Evolutionary conservation across 495 filamentous ascomycete genomes (phyloP).

Genomic region (Clohesyomyces aquaticus): DNA sequence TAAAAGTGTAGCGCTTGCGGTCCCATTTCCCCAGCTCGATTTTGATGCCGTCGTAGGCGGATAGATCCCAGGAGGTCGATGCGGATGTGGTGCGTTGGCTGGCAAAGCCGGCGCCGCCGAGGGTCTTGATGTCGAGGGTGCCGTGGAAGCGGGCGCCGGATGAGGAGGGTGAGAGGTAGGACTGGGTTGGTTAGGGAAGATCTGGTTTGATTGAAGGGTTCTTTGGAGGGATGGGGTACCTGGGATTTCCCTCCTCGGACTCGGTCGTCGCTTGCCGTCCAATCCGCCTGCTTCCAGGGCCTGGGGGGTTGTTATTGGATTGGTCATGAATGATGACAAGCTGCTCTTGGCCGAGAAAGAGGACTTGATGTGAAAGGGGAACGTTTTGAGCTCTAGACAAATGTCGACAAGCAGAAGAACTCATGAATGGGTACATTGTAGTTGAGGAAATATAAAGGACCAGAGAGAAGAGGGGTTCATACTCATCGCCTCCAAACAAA

Average conservation of each 20-base stretch:
- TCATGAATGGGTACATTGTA: too few species aligned
- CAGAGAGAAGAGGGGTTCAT: slow-evolving; percentile 38
- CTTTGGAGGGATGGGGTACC: slow-evolving; percentile 31
- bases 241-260: slow-evolving; percentile 70
- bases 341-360: too few species aligned
- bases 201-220: neutral
- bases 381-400: too few species aligned
- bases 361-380: too few species aligned
- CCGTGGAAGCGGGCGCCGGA: slow-evolving; percentile 62
- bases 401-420: too few species aligned
- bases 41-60: slow-evolving; percentile 44
- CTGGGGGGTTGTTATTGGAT: slow-evolving; percentile 48
- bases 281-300: slow-evolving; percentile 62
- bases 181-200: slow-evolving; percentile 54
- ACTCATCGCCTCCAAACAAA: slow-evolving; percentile 57
- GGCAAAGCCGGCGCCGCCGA: slow-evolving; percentile 84
- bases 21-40: slow-evolving; percentile 46
- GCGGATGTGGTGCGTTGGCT: slow-evolving; percentile 65
- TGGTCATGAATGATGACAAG: too few species aligned
- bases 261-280: slow-evolving; percentile 71
- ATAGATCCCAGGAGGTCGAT: slow-evolving; percentile 47
- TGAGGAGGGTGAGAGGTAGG: slow-evolving; percentile 51
- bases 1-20: slow-evolving; percentile 64
- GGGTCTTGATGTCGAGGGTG: slow-evolving; percentile 68
- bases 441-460: too few species aligned